phyloP scores from a whole-genome alignment of 2,329 filamentous ascomycete species.

The Capronia epimyces region DNA sequence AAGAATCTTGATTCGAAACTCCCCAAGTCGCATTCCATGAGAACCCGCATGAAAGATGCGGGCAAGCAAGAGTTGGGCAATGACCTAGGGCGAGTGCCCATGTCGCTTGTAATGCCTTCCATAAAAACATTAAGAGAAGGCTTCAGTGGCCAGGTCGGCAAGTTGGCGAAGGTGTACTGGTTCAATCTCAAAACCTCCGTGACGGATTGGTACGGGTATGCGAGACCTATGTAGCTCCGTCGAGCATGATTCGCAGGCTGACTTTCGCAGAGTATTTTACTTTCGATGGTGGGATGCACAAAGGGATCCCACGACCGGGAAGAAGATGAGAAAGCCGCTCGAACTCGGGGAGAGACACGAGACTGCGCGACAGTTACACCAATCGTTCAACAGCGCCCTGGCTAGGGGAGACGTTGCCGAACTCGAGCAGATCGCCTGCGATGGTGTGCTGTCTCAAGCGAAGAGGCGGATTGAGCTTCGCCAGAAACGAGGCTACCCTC shows the following conservation, averaged over 20 bases:
- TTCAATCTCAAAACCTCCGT: slow-evolving; percentile 12
- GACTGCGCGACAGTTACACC: slow-evolving; percentile 35
- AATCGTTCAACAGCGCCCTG: slow-evolving; percentile 45
- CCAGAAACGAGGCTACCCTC: slow-evolving; percentile 5
- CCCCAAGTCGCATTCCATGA: neutral
- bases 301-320: slow-evolving; percentile 18
- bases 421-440: slow-evolving; percentile 37
- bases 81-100: slow-evolving; percentile 23
- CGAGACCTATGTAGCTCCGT: neutral
- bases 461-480: slow-evolving; percentile 35
- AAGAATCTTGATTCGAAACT: slow-evolving; percentile 2
- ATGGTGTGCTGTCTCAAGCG: slow-evolving; percentile 36
- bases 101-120: slow-evolving; percentile 13
- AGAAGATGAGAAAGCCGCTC: slow-evolving; percentile 12
- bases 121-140: slow-evolving; percentile 11
- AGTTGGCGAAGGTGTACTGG: slow-evolving; percentile 8
- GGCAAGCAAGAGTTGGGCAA: slow-evolving; percentile 8
- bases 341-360: slow-evolving; percentile 9
- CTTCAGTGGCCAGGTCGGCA: slow-evolving; percentile 1
- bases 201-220: slow-evolving; percentile 14
- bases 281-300: slow-evolving; percentile 10
- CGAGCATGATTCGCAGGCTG: neutral
- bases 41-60: slow-evolving; percentile 4
- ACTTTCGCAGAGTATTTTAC: slow-evolving; percentile 21
- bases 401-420: slow-evolving; percentile 37